These are phyloP conservation scores for Leavenworthia alabamica DNA, from an alignment of 345 rosid species.

Conservation along the genomic window DNA sequence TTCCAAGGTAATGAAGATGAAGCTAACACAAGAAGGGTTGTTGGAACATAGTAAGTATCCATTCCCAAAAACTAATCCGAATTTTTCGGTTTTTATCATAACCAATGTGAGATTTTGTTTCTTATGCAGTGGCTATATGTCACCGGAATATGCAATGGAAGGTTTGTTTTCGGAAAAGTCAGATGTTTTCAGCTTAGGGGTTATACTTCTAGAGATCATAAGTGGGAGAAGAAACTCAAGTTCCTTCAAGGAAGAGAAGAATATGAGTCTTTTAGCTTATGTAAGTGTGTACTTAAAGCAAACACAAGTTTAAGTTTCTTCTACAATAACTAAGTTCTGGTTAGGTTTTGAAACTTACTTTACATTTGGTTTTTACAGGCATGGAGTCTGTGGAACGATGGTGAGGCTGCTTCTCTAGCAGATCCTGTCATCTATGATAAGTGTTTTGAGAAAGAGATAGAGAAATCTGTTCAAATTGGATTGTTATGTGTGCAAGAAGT, in stretches of 20 bases:
- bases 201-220: constrained; percentile 39
- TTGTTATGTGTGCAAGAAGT: constrained; percentile 39
- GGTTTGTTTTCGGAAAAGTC: constrained; percentile 43
- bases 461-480: constrained; percentile 35
- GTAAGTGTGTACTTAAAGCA: constrained; percentile 26
- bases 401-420: constrained; percentile 20
- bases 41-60: constrained; percentile 40
- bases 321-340: constrained; percentile 2
- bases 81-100: neutral
- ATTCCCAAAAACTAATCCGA: neutral
- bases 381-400: constrained; percentile 35
- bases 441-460: constrained; percentile 17
- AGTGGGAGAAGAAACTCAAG: constrained; percentile 39
- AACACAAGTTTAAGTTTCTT: neutral
- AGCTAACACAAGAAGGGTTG: constrained; percentile 39
- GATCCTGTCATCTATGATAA: constrained; percentile 25
- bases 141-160: constrained; percentile 42
- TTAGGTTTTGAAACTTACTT: neutral
- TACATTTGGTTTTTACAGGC: constrained; percentile 22
- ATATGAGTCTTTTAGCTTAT: constrained; percentile 28
- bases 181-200: constrained; percentile 40
- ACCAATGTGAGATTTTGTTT: neutral
- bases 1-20: constrained; percentile 35
- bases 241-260: constrained; percentile 17
- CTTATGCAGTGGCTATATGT: constrained; percentile 42